Conservation (phyloP, 768 basidiomycete species). For the Cubamyces lactineus region DNA sequence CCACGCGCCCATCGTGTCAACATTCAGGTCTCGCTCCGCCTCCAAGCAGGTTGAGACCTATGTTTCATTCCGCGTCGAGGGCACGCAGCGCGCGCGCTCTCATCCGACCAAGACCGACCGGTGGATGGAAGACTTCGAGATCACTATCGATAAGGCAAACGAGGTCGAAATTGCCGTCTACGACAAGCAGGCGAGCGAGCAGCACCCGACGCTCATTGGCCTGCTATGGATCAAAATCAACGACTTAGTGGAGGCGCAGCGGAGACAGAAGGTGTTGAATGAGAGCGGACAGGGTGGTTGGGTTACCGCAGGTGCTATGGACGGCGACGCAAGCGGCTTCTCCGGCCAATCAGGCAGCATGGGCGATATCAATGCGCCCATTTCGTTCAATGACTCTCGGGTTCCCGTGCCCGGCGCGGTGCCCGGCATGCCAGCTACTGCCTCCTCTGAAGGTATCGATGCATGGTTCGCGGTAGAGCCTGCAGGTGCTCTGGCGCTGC, state of each 20-base stretch:
- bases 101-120: constrained; percentile 93
- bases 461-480: constrained; percentile 98
- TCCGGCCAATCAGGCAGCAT: constrained; percentile 54
- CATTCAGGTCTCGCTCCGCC: constrained; percentile 69
- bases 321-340: constrained; percentile 54
- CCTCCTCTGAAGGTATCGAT: constrained; percentile 77
- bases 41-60: constrained; percentile 87
- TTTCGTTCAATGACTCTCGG: constrained; percentile 36
- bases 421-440: constrained; percentile 20
- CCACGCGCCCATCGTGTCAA: constrained; percentile 76
- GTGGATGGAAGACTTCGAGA: constrained; percentile 98
- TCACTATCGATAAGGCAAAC: constrained; percentile 96
- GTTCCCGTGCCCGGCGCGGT: constrained; percentile 21
- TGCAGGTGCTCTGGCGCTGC: constrained; percentile 87
- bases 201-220: constrained; percentile 86
- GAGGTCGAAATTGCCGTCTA: constrained; percentile 97
- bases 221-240: constrained; percentile 93
- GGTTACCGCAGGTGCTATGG: constrained; percentile 95
- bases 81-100: constrained; percentile 88
- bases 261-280: constrained; percentile 88
- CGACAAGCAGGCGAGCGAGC: constrained; percentile 85
- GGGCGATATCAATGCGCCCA: constrained; percentile 47
- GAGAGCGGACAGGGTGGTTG: constrained; percentile 89
- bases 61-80: constrained; percentile 95
- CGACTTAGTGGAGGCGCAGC: constrained; percentile 90